These are phyloP conservation scores for Pseudofabraea citricarpa DNA, from an alignment of 2,329 filamentous ascomycete species.

Conservation along the genomic window DNA sequence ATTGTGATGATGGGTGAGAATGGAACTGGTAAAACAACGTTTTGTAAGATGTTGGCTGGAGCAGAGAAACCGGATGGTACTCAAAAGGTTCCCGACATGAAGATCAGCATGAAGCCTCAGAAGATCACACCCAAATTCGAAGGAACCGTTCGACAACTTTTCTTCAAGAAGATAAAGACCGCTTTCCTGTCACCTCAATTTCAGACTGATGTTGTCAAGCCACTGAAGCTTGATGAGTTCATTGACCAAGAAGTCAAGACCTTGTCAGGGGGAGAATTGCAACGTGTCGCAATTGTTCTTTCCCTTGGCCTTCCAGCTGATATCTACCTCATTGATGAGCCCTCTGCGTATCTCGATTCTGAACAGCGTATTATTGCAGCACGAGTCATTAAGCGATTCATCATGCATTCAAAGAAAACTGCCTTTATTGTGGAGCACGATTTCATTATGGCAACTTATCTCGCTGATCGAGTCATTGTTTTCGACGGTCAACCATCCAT, in stretches of 20 bases:
- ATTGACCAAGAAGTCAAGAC: conserved; percentile 99
- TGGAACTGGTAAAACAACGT: conserved; percentile 98
- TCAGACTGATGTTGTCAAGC: conserved; percentile 99
- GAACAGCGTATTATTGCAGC: conserved; percentile 98
- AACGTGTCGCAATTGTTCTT: conserved; percentile 96
- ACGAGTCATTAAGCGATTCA: conserved; percentile 98
- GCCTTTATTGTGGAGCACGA: conserved; percentile 99
- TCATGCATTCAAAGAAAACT: conserved; percentile 99
- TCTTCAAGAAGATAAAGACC: conserved; percentile 99
- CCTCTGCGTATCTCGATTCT: conserved; percentile 94
- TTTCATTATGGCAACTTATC: conserved; percentile 86
- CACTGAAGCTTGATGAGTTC: conserved; percentile 97
- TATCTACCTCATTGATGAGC: conserved; percentile 98
- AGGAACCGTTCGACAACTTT: conserved; percentile 92
- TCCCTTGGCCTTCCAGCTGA: conserved; percentile 94
- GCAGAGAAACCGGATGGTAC: conserved; percentile 84
- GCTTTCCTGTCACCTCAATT: conserved; percentile 96
- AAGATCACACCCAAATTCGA: conserved; percentile 98
- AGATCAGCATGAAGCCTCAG: conserved; percentile 98
- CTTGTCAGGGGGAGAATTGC: conserved; percentile 97
- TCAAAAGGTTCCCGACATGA: conserved; percentile 81
- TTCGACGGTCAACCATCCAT: conserved; percentile 93
- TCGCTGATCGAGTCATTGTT: conserved; percentile 92
- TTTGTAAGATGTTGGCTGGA: conserved; percentile 93
- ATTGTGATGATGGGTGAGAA: conserved; percentile 99